Evolutionary conservation across 495 filamentous ascomycete species (phyloP), one percentile per base, ranked within the genome.

Genomic region (Tirmania nivea): DNA sequence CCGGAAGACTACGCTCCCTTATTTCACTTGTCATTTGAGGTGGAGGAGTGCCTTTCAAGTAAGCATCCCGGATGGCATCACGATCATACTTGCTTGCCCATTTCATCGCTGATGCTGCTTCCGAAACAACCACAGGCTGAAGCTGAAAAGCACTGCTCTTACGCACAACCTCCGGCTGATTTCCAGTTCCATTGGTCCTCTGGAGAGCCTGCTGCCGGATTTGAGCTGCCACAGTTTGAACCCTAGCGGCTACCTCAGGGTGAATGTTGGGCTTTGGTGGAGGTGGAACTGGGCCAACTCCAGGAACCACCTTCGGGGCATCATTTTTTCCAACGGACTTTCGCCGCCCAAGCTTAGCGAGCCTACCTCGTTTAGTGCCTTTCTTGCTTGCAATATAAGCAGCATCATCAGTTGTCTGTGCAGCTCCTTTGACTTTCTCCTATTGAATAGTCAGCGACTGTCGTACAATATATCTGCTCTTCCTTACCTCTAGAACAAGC

Each of bases 381-480:
- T 97, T 95, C 69, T 95, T 87, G 3, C 51, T 47, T 8, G 81
- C 85, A 55, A 95, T 83, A 57, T 90, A 87, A 0, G 85, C 84
- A 19, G 82, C 84, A 11, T 81, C 78, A 53, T 87, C 84, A 2
- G 83, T 81, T 58, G 85, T 84, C 10, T 83, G 78, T 2, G 86
- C 88, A 19, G 90, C 90, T 10, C 90, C 90, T 65, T 89, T 90
- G 53, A 97, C 78, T 66, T 95, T 86, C 69, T 97, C 90, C 68
- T 97, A 89, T 65, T 94, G 78, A 19, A 4, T 50, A 48, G 2
- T n/a, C 9, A 48, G 19, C 25, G 25, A 1, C 25, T 31, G 25
- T 31, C 25, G 39, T 45, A 45, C 17, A 45, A 45, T 14, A 45
- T 45, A 45, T 19, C 17, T 45, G 8, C 39, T 14, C 39, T 45